Percentiles rank a stretch among this genome's conserved stretches.
phyloP scores from a whole-genome alignment of 768 basidiomycete genomes.

The Suillus weaverae region DNA sequence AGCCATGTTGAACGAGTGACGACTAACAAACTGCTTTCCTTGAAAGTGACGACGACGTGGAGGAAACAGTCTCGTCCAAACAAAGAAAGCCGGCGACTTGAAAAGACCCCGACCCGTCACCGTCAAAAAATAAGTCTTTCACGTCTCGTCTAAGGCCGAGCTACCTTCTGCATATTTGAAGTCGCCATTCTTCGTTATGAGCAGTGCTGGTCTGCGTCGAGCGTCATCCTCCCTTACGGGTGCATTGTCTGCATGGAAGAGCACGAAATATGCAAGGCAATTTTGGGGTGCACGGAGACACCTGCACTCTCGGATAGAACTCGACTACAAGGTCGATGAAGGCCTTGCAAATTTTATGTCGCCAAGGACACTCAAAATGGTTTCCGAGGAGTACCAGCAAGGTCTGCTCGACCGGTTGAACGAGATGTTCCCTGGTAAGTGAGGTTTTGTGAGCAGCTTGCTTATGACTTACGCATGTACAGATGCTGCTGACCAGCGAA shows the following conservation, averaged over 20 bases:
- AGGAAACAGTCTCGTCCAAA: conserved; percentile 18
- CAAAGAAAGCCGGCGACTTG: conserved; percentile 13
- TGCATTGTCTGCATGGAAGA: conserved; percentile 18
- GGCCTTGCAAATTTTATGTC: conserved; percentile 82
- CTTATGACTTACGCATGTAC: not conserved
- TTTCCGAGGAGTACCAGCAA: conserved; percentile 84
- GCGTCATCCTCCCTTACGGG: conserved; percentile 22
- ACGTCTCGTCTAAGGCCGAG: not conserved
- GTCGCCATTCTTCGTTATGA: conserved; percentile 18
- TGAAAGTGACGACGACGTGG: conserved; percentile 20
- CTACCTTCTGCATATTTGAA: not conserved
- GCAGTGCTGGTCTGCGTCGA: conserved; percentile 20
- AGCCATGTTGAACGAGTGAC: conserved; percentile 33
- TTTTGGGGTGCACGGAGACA: conserved; percentile 30
- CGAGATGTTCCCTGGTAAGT: conserved; percentile 69
- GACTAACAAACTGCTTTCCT: conserved; percentile 7
- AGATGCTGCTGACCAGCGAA: conserved; percentile 59
- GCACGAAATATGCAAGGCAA: conserved; percentile 10
- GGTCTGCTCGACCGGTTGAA: conserved; percentile 79
- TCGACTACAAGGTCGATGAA: conserved; percentile 66
- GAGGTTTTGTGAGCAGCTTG: not conserved
- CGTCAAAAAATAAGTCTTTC: conserved; percentile 13
- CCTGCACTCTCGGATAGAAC: conserved; percentile 51
- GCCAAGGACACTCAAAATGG: conserved; percentile 63
- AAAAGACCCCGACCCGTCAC: conserved; percentile 17